Base-by-base conservation (phyloP, 495 filamentous ascomycete species). In the Talaromyces borbonicus region DNA sequence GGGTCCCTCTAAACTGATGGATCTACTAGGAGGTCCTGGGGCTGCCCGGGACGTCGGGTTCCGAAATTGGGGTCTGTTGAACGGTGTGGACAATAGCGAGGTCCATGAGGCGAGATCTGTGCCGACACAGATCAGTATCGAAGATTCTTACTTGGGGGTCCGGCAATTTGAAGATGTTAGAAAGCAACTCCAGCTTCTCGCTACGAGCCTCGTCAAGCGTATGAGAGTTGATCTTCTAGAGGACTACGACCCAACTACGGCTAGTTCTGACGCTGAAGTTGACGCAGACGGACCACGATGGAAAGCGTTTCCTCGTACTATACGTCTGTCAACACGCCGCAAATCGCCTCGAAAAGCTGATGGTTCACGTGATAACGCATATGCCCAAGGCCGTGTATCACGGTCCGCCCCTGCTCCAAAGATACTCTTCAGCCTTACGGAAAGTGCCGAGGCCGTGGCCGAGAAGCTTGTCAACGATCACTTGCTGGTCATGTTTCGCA, bases 51-150 rank as follows among this genome's bases (percentile, higher is more conserved):
- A 80, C 12, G 75, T 90, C 32, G 85, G 84, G 0, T 51, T 54
- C 30, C 81, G 78, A 49, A 65, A 94, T 69, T 76, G 92, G 78
- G 55, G 79, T 67, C 68, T 96, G 74, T 73, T 98, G 72, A 82
- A 95, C 80, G 65, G 69, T 26, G 65, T 72, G 40, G 73, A 75
- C 47, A 62, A 66, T 45, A 67, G 74, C 6, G 79, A 84, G 32
- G 87, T 97, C 14, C 71, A 75, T 15, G 72, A 80, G 49, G 84
- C 81, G 1, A 75, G 78, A 52, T 78, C 78, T 30, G 60, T 94
- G 11, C 90, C 90, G 0, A 79, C 78, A 9, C 89, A 95, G 59
- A 95, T 97, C 58, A 90, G 85, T 61, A 93, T 97, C 49, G 90
- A 97, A 57, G 87, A 97, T 58, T 86, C 85, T 4, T 97, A 92